Conservation (phyloP, 352 stramenopile species). For the Phytophthora sp. region DNA sequence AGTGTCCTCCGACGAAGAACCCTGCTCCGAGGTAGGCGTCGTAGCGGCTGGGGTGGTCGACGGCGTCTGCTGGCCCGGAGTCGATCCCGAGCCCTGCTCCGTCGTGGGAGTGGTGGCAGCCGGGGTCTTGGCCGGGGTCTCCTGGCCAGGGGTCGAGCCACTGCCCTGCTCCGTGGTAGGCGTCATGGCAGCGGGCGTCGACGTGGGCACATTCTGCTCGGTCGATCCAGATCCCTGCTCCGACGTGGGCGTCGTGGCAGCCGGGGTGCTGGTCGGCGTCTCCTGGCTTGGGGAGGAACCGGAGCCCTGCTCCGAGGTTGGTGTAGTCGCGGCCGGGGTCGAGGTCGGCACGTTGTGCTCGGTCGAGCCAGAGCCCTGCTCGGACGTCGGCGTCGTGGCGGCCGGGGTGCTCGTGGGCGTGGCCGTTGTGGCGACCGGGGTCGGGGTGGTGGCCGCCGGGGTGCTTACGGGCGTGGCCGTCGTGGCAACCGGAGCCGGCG, state of each 20-base stretch:
- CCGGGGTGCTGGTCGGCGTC: not conserved
- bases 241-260: not conserved
- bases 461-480: not conserved
- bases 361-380: conserved; percentile 5
- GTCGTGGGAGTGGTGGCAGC: conserved; percentile 8
- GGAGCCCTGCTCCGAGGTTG: not conserved
- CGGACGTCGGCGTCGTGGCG: not conserved
- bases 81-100: conserved; percentile 8
- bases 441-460: conserved; percentile 7
- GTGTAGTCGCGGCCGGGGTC: conserved; percentile 17
- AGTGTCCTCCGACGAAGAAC: not conserved
- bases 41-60: conserved; percentile 8
- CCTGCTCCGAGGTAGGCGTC: conserved; percentile 10
- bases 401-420: not conserved
- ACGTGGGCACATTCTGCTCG: conserved; percentile 12
- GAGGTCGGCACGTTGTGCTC: conserved; percentile 13
- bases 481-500: conserved; percentile 9
- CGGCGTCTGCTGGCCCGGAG: not conserved
- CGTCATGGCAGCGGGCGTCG: conserved; percentile 15
- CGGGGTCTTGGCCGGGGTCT: not conserved
- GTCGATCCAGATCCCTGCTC: conserved; percentile 7
- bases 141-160: conserved; percentile 9
- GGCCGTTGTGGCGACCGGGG: not conserved
- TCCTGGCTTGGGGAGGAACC: conserved; percentile 11
- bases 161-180: not conserved